A percentile compares a stretch with the other conserved stretches of the same genome.
Conservation (phyloP, 768 basidiomycete genomes). For the Termitomyces sp. region DNA sequence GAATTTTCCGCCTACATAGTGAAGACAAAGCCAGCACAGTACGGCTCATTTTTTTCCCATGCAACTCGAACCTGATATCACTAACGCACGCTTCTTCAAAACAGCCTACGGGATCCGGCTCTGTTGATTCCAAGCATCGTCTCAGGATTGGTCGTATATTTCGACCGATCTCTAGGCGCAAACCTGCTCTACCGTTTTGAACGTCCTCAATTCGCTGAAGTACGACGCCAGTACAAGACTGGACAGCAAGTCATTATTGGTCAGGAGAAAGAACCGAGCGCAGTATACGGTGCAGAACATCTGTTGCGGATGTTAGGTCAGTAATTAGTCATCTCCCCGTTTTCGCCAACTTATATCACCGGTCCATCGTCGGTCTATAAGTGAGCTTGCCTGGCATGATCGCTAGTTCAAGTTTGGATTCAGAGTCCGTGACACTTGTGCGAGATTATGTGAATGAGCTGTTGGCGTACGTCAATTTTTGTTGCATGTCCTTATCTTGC, state of each 20-base stretch:
- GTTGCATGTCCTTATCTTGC: not conserved
- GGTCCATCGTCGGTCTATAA: conserved; percentile 22
- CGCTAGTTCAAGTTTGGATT: conserved; percentile 83
- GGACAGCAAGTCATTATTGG: conserved; percentile 62
- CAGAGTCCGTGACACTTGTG: conserved; percentile 76
- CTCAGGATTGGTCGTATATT: conserved; percentile 84
- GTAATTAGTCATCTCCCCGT: conserved; percentile 17
- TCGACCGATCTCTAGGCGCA: conserved; percentile 85
- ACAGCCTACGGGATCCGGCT: conserved; percentile 62
- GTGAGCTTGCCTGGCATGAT: conserved; percentile 93
- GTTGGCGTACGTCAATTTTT: conserved; percentile 47
- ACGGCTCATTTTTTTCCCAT: conserved; percentile 16
- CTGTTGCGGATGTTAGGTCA: conserved; percentile 85
- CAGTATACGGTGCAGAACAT: conserved; percentile 93
- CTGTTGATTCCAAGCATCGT: conserved; percentile 75
- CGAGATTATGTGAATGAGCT: conserved; percentile 89
- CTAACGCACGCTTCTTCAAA: not conserved
- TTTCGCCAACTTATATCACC: not conserved
- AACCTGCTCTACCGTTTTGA: conserved; percentile 95
- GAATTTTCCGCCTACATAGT: conserved; percentile 69
- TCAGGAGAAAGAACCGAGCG: conserved; percentile 81
- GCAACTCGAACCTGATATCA: not conserved
- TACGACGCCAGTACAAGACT: conserved; percentile 68
- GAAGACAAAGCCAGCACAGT: conserved; percentile 43
- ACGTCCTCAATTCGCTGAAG: conserved; percentile 84